Conservation (phyloP, 2,329 filamentous ascomycete species). For the Aureobasidium zeae region DNA sequence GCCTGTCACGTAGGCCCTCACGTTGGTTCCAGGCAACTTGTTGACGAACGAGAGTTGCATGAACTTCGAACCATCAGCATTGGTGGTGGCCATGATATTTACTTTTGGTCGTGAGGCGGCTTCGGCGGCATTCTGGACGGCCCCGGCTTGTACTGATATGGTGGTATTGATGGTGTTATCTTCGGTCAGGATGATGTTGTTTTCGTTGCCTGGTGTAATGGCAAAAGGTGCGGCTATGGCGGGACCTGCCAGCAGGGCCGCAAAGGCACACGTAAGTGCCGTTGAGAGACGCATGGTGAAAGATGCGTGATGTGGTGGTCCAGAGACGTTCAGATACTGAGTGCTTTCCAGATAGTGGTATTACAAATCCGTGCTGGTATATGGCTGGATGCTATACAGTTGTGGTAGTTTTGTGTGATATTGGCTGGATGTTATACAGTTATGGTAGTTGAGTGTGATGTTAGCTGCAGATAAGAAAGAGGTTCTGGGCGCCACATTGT, state of each 20-base stretch:
- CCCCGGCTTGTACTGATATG: slow-evolving; percentile 5
- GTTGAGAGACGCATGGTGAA: slow-evolving; percentile 13
- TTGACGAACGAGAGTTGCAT: slow-evolving; percentile 32
- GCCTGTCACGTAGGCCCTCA: slow-evolving; percentile 42
- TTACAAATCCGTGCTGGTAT: too few relatives aligned
- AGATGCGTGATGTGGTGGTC: not conserved
- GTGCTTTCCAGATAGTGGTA: too few relatives aligned
- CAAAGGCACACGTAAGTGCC: slow-evolving; percentile 11
- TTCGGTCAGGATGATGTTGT: slow-evolving; percentile 22
- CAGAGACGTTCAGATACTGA: slow-evolving; percentile 1
- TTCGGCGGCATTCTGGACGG: not conserved
- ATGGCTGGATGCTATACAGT: too few relatives aligned
- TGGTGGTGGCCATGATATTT: slow-evolving; percentile 8
- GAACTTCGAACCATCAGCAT: not conserved
- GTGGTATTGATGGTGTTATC: slow-evolving; percentile 24
- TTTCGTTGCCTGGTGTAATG: slow-evolving; percentile 20
- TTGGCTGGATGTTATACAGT: too few relatives aligned
- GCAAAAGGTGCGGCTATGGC: slow-evolving; percentile 20
- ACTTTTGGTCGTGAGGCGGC: slow-evolving; percentile 2
- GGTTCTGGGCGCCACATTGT: too few relatives aligned
- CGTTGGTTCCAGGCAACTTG: slow-evolving; percentile 31
- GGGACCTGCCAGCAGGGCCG: slow-evolving; percentile 11
- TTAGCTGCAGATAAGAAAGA: too few relatives aligned
- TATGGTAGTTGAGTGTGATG: too few relatives aligned
- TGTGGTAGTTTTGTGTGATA: too few relatives aligned